Conservation (phyloP, 2,329 filamentous ascomycete genomes). For the Ceratocystis papillata region DNA sequence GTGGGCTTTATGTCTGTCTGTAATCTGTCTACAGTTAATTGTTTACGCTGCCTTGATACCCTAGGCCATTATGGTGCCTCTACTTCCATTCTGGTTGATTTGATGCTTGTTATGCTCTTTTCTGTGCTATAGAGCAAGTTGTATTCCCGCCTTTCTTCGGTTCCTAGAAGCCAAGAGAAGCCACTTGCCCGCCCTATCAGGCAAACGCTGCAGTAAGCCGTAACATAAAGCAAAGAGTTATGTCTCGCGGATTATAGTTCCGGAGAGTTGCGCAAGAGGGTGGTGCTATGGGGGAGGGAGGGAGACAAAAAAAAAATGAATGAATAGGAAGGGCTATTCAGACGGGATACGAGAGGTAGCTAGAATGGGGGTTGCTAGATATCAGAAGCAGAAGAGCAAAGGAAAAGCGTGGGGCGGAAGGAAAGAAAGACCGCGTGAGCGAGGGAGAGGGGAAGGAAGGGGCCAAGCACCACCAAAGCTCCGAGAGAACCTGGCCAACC, state of each 20-base stretch:
- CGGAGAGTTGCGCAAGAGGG: slow-evolving; percentile 7
- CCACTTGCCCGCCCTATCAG: not conserved
- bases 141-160: slow-evolving; percentile 1
- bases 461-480: not conserved
- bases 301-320: not conserved
- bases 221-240: not conserved
- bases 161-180: not conserved
- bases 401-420: too few relatives aligned
- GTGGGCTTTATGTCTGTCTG: not conserved
- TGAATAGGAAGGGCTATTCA: not conserved
- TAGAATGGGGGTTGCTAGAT: too few relatives aligned
- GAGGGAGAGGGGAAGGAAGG: not conserved
- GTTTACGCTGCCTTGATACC: not conserved
- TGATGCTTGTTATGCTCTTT: not conserved
- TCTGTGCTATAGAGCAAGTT: not conserved
- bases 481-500: not conserved
- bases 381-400: too few relatives aligned
- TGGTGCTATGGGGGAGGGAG: not conserved
- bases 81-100: not conserved
- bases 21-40: too few relatives aligned
- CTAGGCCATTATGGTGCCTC: not conserved
- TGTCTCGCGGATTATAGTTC: slow-evolving; percentile 15
- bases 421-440: too few relatives aligned
- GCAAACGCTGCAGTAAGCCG: slow-evolving; percentile 9
- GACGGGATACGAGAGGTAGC: too few relatives aligned